Evolutionary conservation across 441 rosid species (phyloP).

Genomic region (Euphorbia corollata): DNA sequence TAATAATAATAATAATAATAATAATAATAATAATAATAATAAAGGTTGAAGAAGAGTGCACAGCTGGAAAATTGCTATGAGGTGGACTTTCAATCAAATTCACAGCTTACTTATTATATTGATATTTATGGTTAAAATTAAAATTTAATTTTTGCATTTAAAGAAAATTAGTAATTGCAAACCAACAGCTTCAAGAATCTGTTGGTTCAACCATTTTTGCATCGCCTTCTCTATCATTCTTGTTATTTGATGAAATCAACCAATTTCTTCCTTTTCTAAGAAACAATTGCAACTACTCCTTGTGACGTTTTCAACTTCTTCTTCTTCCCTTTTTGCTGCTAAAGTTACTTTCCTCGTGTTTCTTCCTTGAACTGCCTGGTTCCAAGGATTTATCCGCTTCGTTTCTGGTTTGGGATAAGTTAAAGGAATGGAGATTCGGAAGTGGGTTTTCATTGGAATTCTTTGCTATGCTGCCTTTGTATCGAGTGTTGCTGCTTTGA

Average conservation of each 20-base stretch:
- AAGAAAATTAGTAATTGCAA: not conserved
- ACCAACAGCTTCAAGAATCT: not conserved
- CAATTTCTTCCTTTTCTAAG: slow-evolving; percentile 18
- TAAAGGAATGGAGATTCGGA: slow-evolving; percentile 41
- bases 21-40: not conserved
- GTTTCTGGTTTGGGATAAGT: not conserved
- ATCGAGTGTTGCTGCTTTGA: slow-evolving; percentile 42
- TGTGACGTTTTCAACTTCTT: slow-evolving; percentile 28
- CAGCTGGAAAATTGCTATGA: slow-evolving; percentile 24
- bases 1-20: not conserved
- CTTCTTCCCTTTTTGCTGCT: not conserved
- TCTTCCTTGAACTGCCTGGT: slow-evolving; percentile 11
- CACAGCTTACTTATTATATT: not conserved
- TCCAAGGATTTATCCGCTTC: slow-evolving; percentile 15
- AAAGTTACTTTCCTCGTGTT: not conserved
- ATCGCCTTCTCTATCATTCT: slow-evolving; percentile 22
- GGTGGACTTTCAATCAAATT: slow-evolving; percentile 28
- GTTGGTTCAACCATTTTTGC: slow-evolving; percentile 20
- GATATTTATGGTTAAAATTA: too few species aligned
- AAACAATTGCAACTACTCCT: slow-evolving; percentile 22
- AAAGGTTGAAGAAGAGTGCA: not conserved
- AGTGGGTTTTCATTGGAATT: slow-evolving; percentile 44
- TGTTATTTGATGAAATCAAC: slow-evolving; percentile 11
- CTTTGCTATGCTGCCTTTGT: slow-evolving; percentile 29
- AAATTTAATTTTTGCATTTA: not conserved